phyloP scores from a whole-genome alignment of 148 eudicot species.

The Cornus kousa region DNA sequence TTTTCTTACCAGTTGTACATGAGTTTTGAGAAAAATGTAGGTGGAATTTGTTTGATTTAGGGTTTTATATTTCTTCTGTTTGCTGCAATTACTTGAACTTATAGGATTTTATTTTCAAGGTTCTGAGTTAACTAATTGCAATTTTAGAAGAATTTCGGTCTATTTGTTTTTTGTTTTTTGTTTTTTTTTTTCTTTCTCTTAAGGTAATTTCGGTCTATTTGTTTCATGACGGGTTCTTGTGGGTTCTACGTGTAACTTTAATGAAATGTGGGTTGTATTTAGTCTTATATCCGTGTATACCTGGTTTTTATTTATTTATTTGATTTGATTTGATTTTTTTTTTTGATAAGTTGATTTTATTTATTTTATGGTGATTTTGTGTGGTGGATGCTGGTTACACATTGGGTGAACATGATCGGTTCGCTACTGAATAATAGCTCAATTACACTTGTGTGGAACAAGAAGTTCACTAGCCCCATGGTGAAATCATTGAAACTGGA shows the following conservation, averaged over 20 bases:
- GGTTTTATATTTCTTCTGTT: not conserved
- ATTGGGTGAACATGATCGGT: too few species aligned
- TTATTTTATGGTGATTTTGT: not conserved
- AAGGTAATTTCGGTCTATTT: not conserved
- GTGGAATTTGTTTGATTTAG: not conserved
- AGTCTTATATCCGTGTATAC: too few species aligned
- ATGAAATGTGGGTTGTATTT: not conserved
- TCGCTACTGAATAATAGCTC: too few species aligned
- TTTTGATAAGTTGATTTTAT: too few species aligned
- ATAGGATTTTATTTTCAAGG: too few species aligned
- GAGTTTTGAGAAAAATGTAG: not conserved
- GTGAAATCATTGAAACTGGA: too few species aligned
- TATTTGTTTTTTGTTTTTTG: not conserved
- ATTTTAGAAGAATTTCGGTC: not conserved
- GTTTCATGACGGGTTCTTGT: not conserved
- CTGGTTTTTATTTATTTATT: not conserved
- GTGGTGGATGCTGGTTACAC: too few species aligned
- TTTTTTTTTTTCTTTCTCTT: too few species aligned
- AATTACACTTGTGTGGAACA: too few species aligned
- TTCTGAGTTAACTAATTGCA: not conserved
- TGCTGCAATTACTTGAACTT: not conserved
- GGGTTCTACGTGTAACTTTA: not conserved
- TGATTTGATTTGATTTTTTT: too few species aligned
- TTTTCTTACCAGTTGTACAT: not conserved
- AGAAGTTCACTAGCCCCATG: too few species aligned